Conservation (phyloP, 148 eudicot genomes). For the Rhododendron kiyosumense region DNA sequence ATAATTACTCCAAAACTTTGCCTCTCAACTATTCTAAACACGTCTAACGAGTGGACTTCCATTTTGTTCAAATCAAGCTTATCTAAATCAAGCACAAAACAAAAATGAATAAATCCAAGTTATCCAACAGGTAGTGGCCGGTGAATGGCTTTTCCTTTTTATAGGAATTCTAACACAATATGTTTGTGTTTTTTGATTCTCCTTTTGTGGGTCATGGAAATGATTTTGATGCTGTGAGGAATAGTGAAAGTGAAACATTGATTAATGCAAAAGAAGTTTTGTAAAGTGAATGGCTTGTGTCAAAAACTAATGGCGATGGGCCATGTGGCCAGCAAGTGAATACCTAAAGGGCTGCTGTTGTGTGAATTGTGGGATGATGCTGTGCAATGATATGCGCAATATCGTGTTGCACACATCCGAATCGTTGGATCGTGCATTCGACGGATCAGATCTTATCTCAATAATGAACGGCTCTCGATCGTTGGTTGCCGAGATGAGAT, state of each 20-base stretch:
- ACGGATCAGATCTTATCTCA: too few relatives aligned
- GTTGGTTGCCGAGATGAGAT: too few relatives aligned
- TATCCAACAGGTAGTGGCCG: neutral
- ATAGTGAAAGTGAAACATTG: constrained; percentile 5
- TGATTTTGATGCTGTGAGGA: neutral
- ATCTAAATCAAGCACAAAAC: constrained; percentile 9
- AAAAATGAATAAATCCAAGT: neutral
- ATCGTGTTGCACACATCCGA: too few relatives aligned
- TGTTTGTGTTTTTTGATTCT: neutral
- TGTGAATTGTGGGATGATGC: too few relatives aligned
- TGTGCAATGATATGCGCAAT: too few relatives aligned
- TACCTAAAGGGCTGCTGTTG: constrained; percentile 2
- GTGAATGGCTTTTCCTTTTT: neutral
- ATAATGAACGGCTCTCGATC: too few relatives aligned
- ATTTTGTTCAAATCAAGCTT: constrained; percentile 13
- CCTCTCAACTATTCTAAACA: neutral
- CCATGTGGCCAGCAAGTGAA: neutral
- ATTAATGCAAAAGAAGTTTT: constrained; percentile 7
- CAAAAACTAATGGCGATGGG: constrained; percentile 9
- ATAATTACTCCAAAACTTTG: neutral
- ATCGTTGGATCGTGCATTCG: too few relatives aligned
- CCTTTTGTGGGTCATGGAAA: constrained; percentile 1
- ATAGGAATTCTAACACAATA: neutral
- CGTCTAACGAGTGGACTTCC: constrained; percentile 14
- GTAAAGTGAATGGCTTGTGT: constrained; percentile 9